Evolutionary conservation across 2,329 filamentous ascomycete genomes (phyloP).

Genomic region (Trichoderma gracile): DNA sequence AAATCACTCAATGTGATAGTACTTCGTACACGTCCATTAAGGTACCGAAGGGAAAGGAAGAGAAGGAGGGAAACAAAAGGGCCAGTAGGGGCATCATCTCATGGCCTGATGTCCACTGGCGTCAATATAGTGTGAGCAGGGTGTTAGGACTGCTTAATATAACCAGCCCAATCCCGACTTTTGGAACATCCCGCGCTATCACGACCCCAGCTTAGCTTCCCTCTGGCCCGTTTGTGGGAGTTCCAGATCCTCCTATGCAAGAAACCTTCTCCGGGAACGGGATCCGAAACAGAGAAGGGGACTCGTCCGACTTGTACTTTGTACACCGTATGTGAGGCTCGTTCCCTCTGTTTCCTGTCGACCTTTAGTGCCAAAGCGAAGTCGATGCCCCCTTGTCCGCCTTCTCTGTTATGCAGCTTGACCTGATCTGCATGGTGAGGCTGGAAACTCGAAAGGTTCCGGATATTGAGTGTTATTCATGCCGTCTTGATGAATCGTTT

Average conservation of each 20-base stretch:
- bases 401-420: not conserved
- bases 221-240: not conserved
- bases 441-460: constrained; percentile 7
- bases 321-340: not conserved
- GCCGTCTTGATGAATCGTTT: not conserved
- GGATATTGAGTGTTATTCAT: not conserved
- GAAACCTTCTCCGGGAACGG: constrained; percentile 6
- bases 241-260: constrained; percentile 21
- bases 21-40: not conserved
- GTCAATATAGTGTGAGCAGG: not conserved
- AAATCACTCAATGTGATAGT: not conserved
- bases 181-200: not conserved
- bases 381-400: not conserved
- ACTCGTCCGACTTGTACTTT: not conserved
- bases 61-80: not conserved
- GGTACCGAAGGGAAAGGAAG: not conserved
- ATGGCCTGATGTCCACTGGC: constrained; percentile 8
- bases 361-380: too few species aligned
- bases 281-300: constrained; percentile 10
- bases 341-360: not conserved
- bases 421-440: not conserved
- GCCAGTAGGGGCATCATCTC: not conserved
- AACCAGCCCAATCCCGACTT: constrained; percentile 10
- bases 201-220: constrained; percentile 5
- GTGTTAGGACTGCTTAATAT: not conserved